Percentiles rank a stretch among this genome's conserved stretches.
phyloP scores from a whole-genome alignment of 2,329 filamentous ascomycete genomes.

The Orbilia oligospora region DNA sequence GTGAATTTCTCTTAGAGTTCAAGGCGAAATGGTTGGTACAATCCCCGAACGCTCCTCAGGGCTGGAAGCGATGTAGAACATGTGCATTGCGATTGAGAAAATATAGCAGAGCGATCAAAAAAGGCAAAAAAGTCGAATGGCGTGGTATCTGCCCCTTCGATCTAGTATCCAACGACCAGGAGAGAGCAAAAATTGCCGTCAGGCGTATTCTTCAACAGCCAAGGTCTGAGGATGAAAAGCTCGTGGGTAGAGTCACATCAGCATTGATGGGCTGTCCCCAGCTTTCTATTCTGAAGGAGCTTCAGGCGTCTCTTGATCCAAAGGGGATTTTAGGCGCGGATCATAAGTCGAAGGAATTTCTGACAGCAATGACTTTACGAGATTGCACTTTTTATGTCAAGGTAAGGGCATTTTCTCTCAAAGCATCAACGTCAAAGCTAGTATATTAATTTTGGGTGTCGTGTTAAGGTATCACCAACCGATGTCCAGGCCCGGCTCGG shows the following conservation, averaged over 20 bases:
- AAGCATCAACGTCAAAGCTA: not conserved
- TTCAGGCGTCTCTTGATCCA: slow-evolving; percentile 65
- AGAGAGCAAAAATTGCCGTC: slow-evolving; percentile 68
- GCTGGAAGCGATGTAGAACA: slow-evolving; percentile 78
- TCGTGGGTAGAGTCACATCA: slow-evolving; percentile 42
- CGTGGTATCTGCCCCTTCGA: slow-evolving; percentile 76
- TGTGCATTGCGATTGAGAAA: slow-evolving; percentile 72
- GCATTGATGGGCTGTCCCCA: slow-evolving; percentile 65
- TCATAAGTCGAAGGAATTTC: slow-evolving; percentile 70
- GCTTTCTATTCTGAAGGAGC: slow-evolving; percentile 59
- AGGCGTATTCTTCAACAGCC: slow-evolving; percentile 64
- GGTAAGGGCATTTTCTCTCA: slow-evolving; percentile 34
- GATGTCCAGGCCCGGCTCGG: slow-evolving; percentile 75
- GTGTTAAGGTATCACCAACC: slow-evolving; percentile 62
- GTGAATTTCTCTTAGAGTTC: slow-evolving; percentile 75
- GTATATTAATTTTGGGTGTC: not conserved
- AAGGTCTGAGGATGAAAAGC: slow-evolving; percentile 39
- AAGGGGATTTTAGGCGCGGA: slow-evolving; percentile 64
- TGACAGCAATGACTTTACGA: slow-evolving; percentile 82
- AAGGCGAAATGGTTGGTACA: slow-evolving; percentile 89
- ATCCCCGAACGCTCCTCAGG: slow-evolving; percentile 78
- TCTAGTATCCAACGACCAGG: slow-evolving; percentile 72
- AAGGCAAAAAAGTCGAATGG: slow-evolving; percentile 55
- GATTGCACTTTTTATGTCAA: slow-evolving; percentile 83
- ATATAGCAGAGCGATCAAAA: slow-evolving; percentile 61